phyloP scores from a whole-genome alignment of 371 early-diverging fungal species.

The Apophysomyces sp. region DNA sequence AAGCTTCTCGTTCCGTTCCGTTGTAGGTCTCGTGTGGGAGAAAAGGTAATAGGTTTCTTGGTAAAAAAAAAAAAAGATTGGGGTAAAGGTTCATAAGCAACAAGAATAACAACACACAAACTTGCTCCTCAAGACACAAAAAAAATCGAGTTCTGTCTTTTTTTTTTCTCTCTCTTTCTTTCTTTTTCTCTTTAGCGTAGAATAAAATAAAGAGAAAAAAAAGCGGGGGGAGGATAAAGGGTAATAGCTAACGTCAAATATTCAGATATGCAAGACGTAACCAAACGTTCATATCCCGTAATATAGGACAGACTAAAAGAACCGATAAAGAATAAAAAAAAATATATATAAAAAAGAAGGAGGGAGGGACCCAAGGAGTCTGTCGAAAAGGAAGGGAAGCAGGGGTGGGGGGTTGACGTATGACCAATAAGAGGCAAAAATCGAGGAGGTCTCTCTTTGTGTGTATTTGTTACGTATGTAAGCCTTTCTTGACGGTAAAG shows the following conservation, averaged over 20 bases:
- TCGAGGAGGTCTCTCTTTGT: neutral
- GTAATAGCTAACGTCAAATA: conserved; percentile 8
- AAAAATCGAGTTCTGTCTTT: neutral
- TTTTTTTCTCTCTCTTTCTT: neutral
- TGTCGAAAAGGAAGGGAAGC: neutral
- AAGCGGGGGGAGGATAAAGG: conserved; percentile 4
- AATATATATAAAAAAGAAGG: conserved; percentile 3
- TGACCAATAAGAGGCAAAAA: neutral
- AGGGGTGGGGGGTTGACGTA: neutral
- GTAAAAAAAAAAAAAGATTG: neutral
- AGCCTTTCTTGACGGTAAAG: neutral
- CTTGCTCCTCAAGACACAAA: neutral
- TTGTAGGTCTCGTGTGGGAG: too few species aligned
- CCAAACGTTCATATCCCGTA: neutral
- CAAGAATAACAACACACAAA: conserved; percentile 8
- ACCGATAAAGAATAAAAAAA: conserved; percentile 3
- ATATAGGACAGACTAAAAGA: neutral
- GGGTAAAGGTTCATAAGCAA: neutral
- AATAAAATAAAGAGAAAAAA: conserved; percentile 11
- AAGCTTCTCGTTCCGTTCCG: neutral
- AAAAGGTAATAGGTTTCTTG: neutral
- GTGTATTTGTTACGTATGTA: neutral
- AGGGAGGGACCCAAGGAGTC: neutral
- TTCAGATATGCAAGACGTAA: conserved; percentile 1
- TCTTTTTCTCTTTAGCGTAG: conserved; percentile 3